A percentile compares a stretch with the other conserved stretches of the same genome.
Conservation (phyloP, 257 asterid species). For the Scutellaria baicalensis region DNA sequence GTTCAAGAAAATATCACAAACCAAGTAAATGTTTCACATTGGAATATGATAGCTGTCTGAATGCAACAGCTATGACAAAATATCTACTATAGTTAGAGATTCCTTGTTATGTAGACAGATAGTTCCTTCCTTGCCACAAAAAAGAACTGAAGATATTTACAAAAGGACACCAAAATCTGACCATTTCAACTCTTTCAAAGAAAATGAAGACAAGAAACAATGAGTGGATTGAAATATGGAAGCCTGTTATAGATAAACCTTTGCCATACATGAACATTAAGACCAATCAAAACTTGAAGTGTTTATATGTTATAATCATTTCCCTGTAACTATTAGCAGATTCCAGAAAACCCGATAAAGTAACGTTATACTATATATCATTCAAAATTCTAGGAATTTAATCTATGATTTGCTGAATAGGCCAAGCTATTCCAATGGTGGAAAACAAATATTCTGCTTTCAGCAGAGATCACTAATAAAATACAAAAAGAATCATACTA, state of each 20-base stretch:
- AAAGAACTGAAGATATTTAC: background rate
- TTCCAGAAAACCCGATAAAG: background rate
- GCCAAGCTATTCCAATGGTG: background rate
- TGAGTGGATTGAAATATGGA: background rate
- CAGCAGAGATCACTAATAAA: slow-evolving; percentile 1
- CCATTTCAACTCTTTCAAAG: background rate
- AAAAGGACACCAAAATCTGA: background rate
- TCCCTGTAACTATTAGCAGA: background rate
- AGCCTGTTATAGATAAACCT: no score
- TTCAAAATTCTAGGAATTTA: background rate
- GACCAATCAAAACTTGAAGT: background rate
- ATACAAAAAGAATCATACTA: background rate
- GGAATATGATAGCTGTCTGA: slow-evolving; percentile 10
- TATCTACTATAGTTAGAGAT: background rate
- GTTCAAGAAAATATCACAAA: background rate
- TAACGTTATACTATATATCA: background rate
- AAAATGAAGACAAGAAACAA: background rate
- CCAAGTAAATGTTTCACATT: background rate
- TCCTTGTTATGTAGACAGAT: background rate
- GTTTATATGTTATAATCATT: background rate
- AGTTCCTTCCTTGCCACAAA: slow-evolving; percentile 7
- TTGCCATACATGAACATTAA: no score
- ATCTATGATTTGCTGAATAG: background rate
- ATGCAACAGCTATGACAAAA: slow-evolving; percentile 4
- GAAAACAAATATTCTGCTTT: slow-evolving; percentile 10